These are phyloP conservation scores for Talaromyces stipitatus DNA, from an alignment of 495 filamentous ascomycete species.

Conservation along the genomic window DNA sequence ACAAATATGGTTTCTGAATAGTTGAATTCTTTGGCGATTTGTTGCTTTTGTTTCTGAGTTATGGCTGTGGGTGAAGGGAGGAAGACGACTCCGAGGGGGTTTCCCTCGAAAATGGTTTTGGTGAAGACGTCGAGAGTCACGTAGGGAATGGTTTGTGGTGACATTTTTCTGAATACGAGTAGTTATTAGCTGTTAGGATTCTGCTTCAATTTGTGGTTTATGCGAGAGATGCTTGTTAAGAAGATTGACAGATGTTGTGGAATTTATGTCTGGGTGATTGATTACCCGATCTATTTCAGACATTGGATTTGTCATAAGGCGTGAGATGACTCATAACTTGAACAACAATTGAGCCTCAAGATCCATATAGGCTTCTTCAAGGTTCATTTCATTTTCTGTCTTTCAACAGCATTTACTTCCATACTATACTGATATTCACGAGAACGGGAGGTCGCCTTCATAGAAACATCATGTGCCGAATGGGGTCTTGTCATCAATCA, in stretches of 20 bases:
- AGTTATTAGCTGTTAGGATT: not conserved
- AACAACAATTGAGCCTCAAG: too few species aligned
- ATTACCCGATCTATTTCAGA: too few species aligned
- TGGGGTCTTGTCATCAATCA: constrained; percentile 3
- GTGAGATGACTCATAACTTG: not conserved
- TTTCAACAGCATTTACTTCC: too few species aligned
- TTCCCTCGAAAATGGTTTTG: constrained; percentile 27
- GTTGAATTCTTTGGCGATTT: constrained; percentile 73
- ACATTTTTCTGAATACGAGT: not conserved
- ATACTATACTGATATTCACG: too few species aligned
- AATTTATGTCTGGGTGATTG: not conserved
- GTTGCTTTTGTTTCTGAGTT: constrained; percentile 34
- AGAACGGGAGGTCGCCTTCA: too few species aligned
- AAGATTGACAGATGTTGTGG: not conserved
- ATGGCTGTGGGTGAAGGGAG: constrained; percentile 22
- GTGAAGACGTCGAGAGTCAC: constrained; percentile 40
- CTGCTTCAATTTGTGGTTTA: not conserved
- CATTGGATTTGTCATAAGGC: not conserved
- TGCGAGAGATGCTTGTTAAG: not conserved
- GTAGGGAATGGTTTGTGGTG: constrained; percentile 11
- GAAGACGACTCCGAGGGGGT: constrained; percentile 35
- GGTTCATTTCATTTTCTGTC: too few species aligned
- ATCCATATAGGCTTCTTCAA: too few species aligned
- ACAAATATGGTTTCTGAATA: constrained; percentile 80
- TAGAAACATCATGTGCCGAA: too few species aligned